Percentiles rank a stretch among this genome's conserved stretches.
phyloP scores from a whole-genome alignment of 2,329 filamentous ascomycete genomes.

The Reticulascus tulasneorum region DNA sequence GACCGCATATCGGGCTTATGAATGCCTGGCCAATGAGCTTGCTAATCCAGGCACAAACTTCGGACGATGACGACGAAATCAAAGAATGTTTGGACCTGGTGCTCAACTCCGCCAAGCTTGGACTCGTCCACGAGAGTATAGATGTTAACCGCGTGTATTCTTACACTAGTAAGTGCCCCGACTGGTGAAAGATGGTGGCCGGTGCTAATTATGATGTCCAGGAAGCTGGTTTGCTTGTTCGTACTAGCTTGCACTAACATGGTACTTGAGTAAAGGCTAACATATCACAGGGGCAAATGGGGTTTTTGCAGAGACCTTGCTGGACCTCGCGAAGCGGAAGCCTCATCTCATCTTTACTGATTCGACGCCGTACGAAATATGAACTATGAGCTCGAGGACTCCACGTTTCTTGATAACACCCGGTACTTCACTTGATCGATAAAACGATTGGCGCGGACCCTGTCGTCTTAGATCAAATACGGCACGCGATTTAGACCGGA shows the following conservation, averaged over 20 bases:
- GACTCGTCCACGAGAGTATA: constrained; percentile 88
- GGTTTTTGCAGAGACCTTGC: constrained; percentile 87
- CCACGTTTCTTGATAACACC: no score
- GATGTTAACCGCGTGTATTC: constrained; percentile 63
- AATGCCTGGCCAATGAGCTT: constrained; percentile 98
- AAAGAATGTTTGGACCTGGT: constrained; percentile 67
- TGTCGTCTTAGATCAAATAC: no score
- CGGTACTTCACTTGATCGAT: no score
- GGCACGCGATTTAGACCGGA: no score
- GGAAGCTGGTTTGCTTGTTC: constrained; percentile 85
- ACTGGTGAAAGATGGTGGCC: no score
- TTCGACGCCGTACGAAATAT: constrained; percentile 54
- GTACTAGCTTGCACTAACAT: constrained; percentile 9
- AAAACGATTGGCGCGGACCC: no score
- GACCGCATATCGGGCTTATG: constrained; percentile 71
- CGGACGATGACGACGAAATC: constrained; percentile 80
- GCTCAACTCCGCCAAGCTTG: constrained; percentile 68
- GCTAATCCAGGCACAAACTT: constrained; percentile 86
- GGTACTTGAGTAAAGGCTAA: neutral
- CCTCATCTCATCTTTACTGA: constrained; percentile 78
- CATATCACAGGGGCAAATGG: constrained; percentile 72
- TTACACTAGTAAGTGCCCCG: constrained; percentile 64
- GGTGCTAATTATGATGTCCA: constrained; percentile 20
- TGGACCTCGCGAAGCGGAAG: constrained; percentile 85
- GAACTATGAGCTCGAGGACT: no score